phyloP scores from a whole-genome alignment of 2,329 filamentous ascomycete species.

The Nannizzia gypsea region DNA sequence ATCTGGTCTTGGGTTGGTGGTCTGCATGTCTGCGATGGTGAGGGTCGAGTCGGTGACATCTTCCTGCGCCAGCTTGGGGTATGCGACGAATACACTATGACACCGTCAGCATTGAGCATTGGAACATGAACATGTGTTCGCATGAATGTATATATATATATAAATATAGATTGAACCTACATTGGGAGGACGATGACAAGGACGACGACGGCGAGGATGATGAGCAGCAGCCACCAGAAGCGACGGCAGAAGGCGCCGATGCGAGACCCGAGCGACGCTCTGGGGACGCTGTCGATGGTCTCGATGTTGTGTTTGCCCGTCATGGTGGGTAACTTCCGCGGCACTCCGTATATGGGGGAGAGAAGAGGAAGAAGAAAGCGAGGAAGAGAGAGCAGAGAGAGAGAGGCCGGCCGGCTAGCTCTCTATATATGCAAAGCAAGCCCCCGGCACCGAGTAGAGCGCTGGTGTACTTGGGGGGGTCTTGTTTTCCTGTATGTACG shows the following conservation, averaged over 20 bases:
- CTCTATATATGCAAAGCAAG: not conserved
- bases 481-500: too few relatives aligned
- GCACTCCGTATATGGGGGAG: not conserved
- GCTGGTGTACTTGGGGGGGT: too few relatives aligned
- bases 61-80: conserved; percentile 46
- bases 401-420: not conserved
- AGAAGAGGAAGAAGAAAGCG: not conserved
- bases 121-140: too few relatives aligned
- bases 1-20: conserved; percentile 40
- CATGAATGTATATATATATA: not conserved
- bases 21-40: conserved; percentile 39
- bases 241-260: conserved; percentile 28
- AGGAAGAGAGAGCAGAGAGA: not conserved
- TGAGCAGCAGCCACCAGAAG: conserved; percentile 45
- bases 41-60: conserved; percentile 43
- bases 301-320: conserved; percentile 10
- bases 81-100: conserved; percentile 45
- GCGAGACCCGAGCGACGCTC: conserved; percentile 20
- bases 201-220: conserved; percentile 40
- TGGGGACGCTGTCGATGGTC: conserved; percentile 11
- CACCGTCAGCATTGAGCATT: not conserved
- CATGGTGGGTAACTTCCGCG: conserved; percentile 2
- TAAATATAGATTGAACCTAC: conserved; percentile 26
- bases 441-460: too few relatives aligned
- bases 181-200: conserved; percentile 46